phyloP scores from a whole-genome alignment of 305 asterid genomes.

The Fraxinus albicans region DNA sequence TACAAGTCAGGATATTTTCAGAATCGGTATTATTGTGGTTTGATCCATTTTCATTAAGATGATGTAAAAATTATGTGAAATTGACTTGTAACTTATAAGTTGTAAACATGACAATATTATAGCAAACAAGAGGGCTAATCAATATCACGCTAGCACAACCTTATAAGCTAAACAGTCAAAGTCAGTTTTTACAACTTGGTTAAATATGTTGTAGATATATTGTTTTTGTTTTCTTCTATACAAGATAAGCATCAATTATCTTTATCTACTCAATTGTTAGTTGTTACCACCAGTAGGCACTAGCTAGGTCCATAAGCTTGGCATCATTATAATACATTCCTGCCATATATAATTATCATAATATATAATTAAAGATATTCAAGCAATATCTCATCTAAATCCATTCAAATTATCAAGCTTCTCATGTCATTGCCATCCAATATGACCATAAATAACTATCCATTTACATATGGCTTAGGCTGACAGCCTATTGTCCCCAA shows the following conservation, averaged over 20 bases:
- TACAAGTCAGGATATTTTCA: too few species aligned
- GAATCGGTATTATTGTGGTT: too few species aligned
- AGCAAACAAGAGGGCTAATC: too few species aligned
- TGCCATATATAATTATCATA: not conserved
- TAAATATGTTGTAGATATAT: slow-evolving; percentile 9
- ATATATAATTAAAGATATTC: not conserved
- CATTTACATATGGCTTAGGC: not conserved
- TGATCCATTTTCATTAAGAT: too few species aligned
- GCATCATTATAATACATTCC: not conserved
- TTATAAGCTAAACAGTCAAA: slow-evolving; percentile 27
- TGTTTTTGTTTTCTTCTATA: slow-evolving; percentile 27
- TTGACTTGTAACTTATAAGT: too few species aligned
- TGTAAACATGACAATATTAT: too few species aligned
- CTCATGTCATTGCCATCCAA: not conserved
- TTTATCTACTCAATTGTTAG: not conserved
- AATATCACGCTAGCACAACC: slow-evolving; percentile 24
- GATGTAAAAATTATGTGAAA: too few species aligned
- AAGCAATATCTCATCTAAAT: not conserved
- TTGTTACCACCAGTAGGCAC: slow-evolving; percentile 1
- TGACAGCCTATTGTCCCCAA: not conserved
- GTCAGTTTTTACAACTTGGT: slow-evolving; percentile 31
- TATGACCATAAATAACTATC: not conserved
- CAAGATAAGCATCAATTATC: slow-evolving; percentile 36
- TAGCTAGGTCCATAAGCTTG: not conserved
- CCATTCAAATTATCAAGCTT: not conserved